Conservation (phyloP, 352 stramenopile species). For the Phytopythium helicoides region DNA sequence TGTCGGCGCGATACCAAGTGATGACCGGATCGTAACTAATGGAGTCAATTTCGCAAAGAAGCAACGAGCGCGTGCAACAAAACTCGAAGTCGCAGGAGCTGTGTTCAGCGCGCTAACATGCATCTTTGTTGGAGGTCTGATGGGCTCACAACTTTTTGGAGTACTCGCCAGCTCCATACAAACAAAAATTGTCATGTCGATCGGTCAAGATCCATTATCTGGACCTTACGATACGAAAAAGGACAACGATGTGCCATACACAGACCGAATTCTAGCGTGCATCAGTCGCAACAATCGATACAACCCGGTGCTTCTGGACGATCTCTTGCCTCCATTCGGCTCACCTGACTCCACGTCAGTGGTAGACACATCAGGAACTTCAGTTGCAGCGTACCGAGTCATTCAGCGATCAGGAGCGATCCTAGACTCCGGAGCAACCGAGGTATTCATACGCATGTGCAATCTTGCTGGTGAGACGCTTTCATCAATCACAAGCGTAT, state of each 20-base stretch:
- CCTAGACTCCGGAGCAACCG: no score
- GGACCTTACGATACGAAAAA: conserved; percentile 17
- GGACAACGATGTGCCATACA: conserved; percentile 45
- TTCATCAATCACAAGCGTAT: no score
- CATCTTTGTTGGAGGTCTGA: conserved; percentile 23
- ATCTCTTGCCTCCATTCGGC: conserved; percentile 28
- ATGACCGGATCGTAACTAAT: no score
- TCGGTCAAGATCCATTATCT: conserved; percentile 13
- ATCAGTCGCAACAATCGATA: conserved; percentile 27
- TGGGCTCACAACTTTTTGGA: conserved; percentile 27
- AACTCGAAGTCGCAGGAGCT: conserved; percentile 1
- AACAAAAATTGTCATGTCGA: not conserved
- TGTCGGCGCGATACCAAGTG: no score
- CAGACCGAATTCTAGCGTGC: conserved; percentile 44
- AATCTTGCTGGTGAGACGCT: no score
- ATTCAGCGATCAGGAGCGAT: no score
- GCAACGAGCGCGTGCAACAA: no score
- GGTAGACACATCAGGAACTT: no score
- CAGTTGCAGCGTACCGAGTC: no score
- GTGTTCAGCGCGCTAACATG: conserved; percentile 27
- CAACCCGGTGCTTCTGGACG: conserved; percentile 29
- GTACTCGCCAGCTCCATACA: conserved; percentile 23
- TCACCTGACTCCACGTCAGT: no score
- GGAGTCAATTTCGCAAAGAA: no score
- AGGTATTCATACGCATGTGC: no score